phyloP scores from a whole-genome alignment of 495 filamentous ascomycete species.

The Tricharina praecox region DNA sequence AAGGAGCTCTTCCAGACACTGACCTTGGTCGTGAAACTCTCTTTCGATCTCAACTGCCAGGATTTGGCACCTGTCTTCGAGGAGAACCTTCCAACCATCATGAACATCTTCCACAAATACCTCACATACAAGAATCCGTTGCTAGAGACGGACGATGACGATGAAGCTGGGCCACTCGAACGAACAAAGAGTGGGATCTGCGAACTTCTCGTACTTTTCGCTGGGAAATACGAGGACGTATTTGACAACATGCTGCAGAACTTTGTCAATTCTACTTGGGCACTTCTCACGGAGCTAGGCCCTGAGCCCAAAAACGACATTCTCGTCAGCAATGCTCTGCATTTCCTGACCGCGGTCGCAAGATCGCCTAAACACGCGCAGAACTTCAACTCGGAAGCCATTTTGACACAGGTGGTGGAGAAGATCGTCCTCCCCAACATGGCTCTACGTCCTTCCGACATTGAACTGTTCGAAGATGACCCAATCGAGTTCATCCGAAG shows the following conservation, averaged over 20 bases:
- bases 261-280: slow-evolving; percentile 82
- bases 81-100: slow-evolving; percentile 58
- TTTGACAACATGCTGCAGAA: slow-evolving; percentile 60
- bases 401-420: slow-evolving; percentile 68
- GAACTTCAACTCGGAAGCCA: slow-evolving; percentile 63
- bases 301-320: slow-evolving; percentile 84
- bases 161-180: slow-evolving; percentile 69
- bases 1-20: slow-evolving; percentile 63
- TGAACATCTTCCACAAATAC: slow-evolving; percentile 74
- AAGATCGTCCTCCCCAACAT: slow-evolving; percentile 92
- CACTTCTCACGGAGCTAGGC: slow-evolving; percentile 67
- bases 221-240: slow-evolving; percentile 85
- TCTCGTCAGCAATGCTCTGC: slow-evolving; percentile 80
- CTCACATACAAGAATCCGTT: slow-evolving; percentile 72
- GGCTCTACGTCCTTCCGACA: slow-evolving; percentile 72
- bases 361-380: slow-evolving; percentile 57
- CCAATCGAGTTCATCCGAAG: slow-evolving; percentile 95
- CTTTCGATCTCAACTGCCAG: slow-evolving; percentile 91
- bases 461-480: slow-evolving; percentile 94
- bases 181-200: slow-evolving; percentile 82
- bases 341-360: slow-evolving; percentile 83
- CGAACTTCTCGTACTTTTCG: slow-evolving; percentile 67
- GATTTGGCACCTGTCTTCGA: slow-evolving; percentile 81
- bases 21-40: slow-evolving; percentile 70
- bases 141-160: slow-evolving; percentile 66